Conservation (phyloP, 2,329 filamentous ascomycete genomes). For the Cladophialophora psammophila region DNA sequence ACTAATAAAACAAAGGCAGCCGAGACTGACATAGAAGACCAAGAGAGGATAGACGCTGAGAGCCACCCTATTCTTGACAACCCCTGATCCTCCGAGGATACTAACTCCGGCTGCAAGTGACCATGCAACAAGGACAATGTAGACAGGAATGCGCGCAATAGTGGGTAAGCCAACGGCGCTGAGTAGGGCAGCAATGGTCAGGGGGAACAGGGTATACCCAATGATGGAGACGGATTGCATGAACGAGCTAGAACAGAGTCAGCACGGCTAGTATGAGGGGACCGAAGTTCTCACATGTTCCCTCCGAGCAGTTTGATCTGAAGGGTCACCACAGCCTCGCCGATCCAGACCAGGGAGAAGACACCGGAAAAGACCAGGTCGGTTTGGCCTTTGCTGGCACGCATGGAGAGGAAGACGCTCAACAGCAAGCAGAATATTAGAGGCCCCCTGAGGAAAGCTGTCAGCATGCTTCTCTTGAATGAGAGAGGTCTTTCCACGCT, state of each 20-base stretch:
- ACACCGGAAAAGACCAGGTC: slow-evolving; percentile 93
- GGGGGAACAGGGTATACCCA: slow-evolving; percentile 95
- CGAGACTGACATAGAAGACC: slow-evolving; percentile 91
- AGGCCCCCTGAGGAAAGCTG: slow-evolving; percentile 69
- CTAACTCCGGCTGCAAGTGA: slow-evolving; percentile 94
- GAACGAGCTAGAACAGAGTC: slow-evolving; percentile 73
- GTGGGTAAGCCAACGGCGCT: slow-evolving; percentile 81
- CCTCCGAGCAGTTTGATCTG: slow-evolving; percentile 97
- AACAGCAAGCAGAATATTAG: slow-evolving; percentile 91
- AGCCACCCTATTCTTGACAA: slow-evolving; percentile 91
- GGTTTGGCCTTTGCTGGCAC: slow-evolving; percentile 79
- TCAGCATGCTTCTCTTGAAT: slow-evolving; percentile 8
- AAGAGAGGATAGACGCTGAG: slow-evolving; percentile 94
- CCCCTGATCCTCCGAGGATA: slow-evolving; percentile 92
- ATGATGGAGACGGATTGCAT: slow-evolving; percentile 98
- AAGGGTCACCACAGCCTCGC: slow-evolving; percentile 93
- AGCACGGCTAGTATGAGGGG: slow-evolving; percentile 24
- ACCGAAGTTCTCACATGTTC: slow-evolving; percentile 77
- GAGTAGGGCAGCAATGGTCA: slow-evolving; percentile 89
- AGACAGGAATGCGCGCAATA: slow-evolving; percentile 87
- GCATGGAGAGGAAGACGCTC: slow-evolving; percentile 84
- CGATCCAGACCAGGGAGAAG: slow-evolving; percentile 96
- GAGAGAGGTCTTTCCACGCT: neutral
- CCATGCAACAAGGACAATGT: slow-evolving; percentile 87
- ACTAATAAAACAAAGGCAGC: slow-evolving; percentile 97